Percentiles rank a stretch among this genome's conserved stretches.
phyloP scores from a whole-genome alignment of 805 yeast genomes.

The Myxozyma geophila region DNA sequence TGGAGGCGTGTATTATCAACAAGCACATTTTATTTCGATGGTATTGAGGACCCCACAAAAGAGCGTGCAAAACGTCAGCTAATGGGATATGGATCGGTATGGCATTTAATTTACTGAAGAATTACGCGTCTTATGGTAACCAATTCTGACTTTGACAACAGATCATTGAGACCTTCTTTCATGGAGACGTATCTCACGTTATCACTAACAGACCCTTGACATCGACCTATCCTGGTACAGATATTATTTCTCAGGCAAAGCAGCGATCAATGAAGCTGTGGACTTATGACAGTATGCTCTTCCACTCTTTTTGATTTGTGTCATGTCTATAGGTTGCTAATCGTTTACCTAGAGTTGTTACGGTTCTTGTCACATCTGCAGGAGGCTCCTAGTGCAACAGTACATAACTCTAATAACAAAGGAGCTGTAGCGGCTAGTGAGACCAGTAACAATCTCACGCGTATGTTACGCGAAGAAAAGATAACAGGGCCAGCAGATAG shows the following conservation, averaged over 20 bases:
- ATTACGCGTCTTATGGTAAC: conserved; percentile 52
- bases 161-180: conserved; percentile 62
- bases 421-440: conserved; percentile 14
- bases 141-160: conserved; percentile 18
- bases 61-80: conserved; percentile 42
- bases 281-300: conserved; percentile 64
- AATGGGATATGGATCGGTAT: conserved; percentile 44
- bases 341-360: conserved; percentile 14
- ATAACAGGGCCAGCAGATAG: conserved; percentile 85
- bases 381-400: conserved; percentile 20
- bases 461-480: conserved; percentile 80
- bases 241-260: conserved; percentile 68
- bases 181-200: conserved; percentile 71
- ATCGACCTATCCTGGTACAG: conserved; percentile 51
- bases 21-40: conserved; percentile 66
- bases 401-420: not conserved
- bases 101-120: conserved; percentile 34
- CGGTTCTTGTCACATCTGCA: conserved; percentile 28
- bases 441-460: conserved; percentile 45
- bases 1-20: conserved; percentile 67
- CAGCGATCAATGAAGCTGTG: conserved; percentile 75
- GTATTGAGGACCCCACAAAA: conserved; percentile 44
- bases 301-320: not conserved
- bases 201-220: conserved; percentile 65
- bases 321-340: not conserved